A percentile compares a stretch with the other conserved stretches of the same genome.
Conservation (phyloP, 2,329 filamentous ascomycete genomes). For the Colletotrichum australisinense region DNA sequence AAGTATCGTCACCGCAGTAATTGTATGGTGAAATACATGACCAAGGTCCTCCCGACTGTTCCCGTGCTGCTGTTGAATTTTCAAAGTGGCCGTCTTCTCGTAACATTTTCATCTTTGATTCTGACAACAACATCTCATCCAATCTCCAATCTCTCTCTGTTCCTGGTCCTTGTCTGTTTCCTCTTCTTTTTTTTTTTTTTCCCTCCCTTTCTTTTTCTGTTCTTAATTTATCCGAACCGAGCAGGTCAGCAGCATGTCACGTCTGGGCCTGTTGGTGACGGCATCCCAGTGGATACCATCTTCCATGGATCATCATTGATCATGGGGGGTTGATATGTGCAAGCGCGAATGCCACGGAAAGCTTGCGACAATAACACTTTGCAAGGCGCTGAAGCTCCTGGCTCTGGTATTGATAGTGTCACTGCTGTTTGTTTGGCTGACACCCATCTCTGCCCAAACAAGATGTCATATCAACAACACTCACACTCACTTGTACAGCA, state of each 20-base stretch:
- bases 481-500: neutral
- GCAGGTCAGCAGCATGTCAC: neutral
- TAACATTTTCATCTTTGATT: constrained; percentile 9
- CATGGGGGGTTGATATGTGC: neutral
- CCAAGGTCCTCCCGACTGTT: constrained; percentile 12
- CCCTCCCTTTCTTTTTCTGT: neutral
- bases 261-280: neutral
- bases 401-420: neutral
- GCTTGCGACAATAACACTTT: neutral
- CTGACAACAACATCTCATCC: neutral
- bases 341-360: neutral
- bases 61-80: constrained; percentile 20
- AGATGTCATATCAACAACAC: neutral
- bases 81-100: constrained; percentile 29
- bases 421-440: neutral
- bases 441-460: neutral
- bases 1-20: neutral
- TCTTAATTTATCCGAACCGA: neutral
- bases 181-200: neutral
- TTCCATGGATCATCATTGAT: neutral
- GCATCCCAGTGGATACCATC: neutral
- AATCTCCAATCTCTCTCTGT: neutral
- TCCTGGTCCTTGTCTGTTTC: no score
- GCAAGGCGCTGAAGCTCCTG: no score
- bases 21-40: neutral